Evolutionary conservation across 768 basidiomycete genomes (phyloP).

Genomic region (Porpolomopsis calyptriformis): DNA sequence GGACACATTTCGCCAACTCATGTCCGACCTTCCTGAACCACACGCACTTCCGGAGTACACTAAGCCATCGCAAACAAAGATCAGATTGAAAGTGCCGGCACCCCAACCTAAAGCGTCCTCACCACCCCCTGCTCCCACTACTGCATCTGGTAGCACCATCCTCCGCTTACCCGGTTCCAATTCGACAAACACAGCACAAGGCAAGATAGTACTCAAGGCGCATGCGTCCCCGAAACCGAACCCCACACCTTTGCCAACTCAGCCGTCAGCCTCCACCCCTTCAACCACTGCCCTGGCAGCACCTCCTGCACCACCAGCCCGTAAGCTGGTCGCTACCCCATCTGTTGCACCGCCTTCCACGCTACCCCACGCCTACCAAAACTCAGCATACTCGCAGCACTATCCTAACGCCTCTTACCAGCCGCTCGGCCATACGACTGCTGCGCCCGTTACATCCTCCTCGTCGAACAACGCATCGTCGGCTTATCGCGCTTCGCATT

Average conservation of each 20-base stretch:
- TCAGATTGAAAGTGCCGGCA: constrained; percentile 60
- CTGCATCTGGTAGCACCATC: constrained; percentile 15
- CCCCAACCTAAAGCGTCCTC: constrained; percentile 20
- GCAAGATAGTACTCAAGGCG: constrained; percentile 12
- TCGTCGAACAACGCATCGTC: constrained; percentile 17
- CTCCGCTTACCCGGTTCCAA: constrained; percentile 28
- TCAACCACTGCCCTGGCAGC: constrained; percentile 13
- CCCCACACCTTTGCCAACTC: constrained; percentile 1
- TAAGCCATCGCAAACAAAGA: constrained; percentile 46
- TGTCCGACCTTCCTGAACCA: constrained; percentile 68
- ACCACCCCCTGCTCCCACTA: constrained; percentile 13
- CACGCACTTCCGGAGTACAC: constrained; percentile 54
- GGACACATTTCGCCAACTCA: constrained; percentile 65
- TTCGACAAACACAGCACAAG: constrained; percentile 14
- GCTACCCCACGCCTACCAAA: constrained; percentile 24
- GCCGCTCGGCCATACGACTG: constrained; percentile 13
- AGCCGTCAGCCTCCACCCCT: constrained; percentile 8
- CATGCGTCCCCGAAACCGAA: constrained; percentile 11
- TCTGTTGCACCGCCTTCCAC: constrained; percentile 24
- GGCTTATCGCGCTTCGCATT: constrained; percentile 17
- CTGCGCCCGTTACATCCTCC: constrained; percentile 13
- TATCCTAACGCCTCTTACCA: constrained; percentile 49
- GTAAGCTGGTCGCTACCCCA: constrained; percentile 12
- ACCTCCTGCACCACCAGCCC: constrained; percentile 20
- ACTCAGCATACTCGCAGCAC: constrained; percentile 29